A percentile compares a stretch with the other conserved stretches of the same genome.
These are phyloP conservation scores for Sporothrix brasiliensis DNA, from an alignment of 2,329 filamentous ascomycete genomes.

Conservation along the genomic window DNA sequence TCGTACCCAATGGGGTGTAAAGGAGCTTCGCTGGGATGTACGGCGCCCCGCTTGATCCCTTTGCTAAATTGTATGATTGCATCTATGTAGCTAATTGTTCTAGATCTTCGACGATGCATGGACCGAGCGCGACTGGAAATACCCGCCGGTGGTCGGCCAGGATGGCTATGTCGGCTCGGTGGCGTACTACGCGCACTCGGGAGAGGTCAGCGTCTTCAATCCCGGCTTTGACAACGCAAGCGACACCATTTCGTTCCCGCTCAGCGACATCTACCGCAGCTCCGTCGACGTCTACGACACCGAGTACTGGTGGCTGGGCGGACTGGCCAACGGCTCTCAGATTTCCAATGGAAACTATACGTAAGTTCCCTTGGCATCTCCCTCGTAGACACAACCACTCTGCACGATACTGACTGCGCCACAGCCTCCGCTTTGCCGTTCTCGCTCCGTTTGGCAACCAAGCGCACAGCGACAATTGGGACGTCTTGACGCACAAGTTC, in stretches of 20 bases:
- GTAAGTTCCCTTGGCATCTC: not conserved
- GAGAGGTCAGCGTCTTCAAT: slow-evolving; percentile 3
- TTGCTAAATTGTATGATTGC: too few species aligned
- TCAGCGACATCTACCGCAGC: slow-evolving; percentile 36
- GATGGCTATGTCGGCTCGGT: slow-evolving; percentile 38
- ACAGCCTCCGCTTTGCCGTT: slow-evolving; percentile 23
- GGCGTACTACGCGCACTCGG: slow-evolving; percentile 29
- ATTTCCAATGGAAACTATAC: slow-evolving; percentile 43
- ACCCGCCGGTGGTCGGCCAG: slow-evolving; percentile 38
- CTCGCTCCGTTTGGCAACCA: slow-evolving; percentile 26
- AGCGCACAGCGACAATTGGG: slow-evolving; percentile 27
- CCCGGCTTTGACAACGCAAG: slow-evolving; percentile 22
- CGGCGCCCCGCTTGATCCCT: not conserved
- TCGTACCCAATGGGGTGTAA: slow-evolving; percentile 27
- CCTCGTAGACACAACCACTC: not conserved
- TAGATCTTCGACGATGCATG: slow-evolving; percentile 36
- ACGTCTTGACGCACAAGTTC: slow-evolving; percentile 21
- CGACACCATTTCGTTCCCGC: slow-evolving; percentile 34
- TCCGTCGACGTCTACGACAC: slow-evolving; percentile 34
- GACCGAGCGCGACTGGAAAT: slow-evolving; percentile 38
- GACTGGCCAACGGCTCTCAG: slow-evolving; percentile 41
- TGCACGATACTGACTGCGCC: not conserved
- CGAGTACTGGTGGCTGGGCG: slow-evolving; percentile 35
- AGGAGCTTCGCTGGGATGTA: slow-evolving; percentile 41
- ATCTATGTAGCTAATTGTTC: not conserved